These are phyloP conservation scores for Fusarium subtropicale DNA, from an alignment of 2,329 filamentous ascomycete genomes.

Conservation along the genomic window DNA sequence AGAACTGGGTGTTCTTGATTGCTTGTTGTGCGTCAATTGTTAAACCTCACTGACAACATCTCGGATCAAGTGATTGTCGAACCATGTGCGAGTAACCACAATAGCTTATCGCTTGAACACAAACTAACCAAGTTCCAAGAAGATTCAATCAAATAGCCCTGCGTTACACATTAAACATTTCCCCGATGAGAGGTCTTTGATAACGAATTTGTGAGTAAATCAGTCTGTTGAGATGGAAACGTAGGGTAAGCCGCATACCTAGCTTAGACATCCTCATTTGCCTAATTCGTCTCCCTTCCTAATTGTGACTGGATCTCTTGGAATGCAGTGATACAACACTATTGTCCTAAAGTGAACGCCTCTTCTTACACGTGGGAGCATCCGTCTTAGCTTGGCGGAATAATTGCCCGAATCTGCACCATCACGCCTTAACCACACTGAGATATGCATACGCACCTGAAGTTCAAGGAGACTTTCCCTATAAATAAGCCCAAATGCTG, in stretches of 20 bases:
- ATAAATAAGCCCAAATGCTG: constrained; percentile 23
- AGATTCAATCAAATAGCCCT: not conserved
- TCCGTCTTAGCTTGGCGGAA: constrained; percentile 2
- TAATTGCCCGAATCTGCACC: constrained; percentile 16
- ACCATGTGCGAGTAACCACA: not conserved
- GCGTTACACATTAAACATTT: too few relatives aligned
- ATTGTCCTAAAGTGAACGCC: not conserved
- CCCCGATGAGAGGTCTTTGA: not conserved
- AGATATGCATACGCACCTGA: constrained; percentile 3
- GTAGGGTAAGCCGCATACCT: not conserved
- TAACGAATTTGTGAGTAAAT: not conserved
- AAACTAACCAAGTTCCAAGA: not conserved
- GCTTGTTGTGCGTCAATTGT: not conserved
- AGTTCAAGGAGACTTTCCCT: not conserved
- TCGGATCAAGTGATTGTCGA: not conserved
- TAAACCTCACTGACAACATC: too few relatives aligned
- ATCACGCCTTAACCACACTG: not conserved
- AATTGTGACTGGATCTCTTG: constrained; percentile 5
- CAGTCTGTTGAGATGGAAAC: not conserved
- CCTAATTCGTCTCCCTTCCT: not conserved
- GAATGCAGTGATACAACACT: constrained; percentile 1
- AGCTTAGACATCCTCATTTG: not conserved
- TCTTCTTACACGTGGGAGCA: not conserved
- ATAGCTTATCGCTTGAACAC: too few relatives aligned
- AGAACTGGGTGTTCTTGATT: too few relatives aligned